phyloP scores from a whole-genome alignment of 768 basidiomycete species.

The Pholiota conissans region DNA sequence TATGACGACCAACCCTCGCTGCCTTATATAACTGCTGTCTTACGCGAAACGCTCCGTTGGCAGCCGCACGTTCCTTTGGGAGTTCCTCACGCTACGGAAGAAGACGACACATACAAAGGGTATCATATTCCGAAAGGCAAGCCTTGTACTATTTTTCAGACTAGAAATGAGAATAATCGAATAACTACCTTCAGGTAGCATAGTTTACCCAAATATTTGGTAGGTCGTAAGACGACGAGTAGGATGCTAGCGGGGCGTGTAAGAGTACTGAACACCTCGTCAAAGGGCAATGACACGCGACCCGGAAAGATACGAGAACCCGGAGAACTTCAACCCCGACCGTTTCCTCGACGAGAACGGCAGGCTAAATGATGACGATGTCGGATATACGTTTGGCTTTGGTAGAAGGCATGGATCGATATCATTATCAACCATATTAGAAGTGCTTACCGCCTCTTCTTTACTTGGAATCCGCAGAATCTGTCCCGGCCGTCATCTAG shows the following conservation, averaged over 20 bases:
- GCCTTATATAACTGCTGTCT: constrained; percentile 26
- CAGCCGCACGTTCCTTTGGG: constrained; percentile 17
- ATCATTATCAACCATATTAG: background rate
- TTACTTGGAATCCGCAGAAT: background rate
- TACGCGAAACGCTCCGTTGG: constrained; percentile 21
- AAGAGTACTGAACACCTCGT: background rate
- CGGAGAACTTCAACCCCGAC: background rate
- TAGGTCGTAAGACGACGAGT: too few species aligned
- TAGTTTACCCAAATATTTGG: too few species aligned
- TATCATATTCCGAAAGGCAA: constrained; percentile 27
- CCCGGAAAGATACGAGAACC: background rate
- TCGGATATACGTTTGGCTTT: background rate
- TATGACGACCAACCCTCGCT: constrained; percentile 25
- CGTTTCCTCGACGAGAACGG: background rate
- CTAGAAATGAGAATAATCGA: too few species aligned
- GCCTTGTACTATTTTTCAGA: too few species aligned
- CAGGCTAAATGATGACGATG: background rate
- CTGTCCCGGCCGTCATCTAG: background rate
- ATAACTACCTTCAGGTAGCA: too few species aligned
- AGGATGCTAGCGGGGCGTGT: too few species aligned
- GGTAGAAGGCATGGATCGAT: background rate
- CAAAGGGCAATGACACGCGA: background rate
- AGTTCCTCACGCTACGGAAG: constrained; percentile 22
- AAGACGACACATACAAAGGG: constrained; percentile 29
- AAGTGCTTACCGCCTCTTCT: too few species aligned